These are phyloP conservation scores for Hirsutella thompsonii DNA, from an alignment of 2,329 filamentous ascomycete species.

Conservation along the genomic window DNA sequence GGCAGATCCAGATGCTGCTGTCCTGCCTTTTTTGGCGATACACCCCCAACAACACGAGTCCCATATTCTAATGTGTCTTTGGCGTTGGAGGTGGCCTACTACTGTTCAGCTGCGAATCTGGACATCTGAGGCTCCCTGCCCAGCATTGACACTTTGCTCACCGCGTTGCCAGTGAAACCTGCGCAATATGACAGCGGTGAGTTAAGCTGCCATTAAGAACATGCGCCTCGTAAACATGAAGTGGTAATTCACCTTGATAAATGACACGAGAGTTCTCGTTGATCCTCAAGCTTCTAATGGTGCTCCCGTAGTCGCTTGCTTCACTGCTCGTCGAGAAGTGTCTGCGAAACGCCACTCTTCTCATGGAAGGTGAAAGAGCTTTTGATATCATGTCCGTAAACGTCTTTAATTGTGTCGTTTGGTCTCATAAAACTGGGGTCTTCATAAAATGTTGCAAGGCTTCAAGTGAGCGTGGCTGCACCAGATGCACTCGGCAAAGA, in stretches of 20 bases:
- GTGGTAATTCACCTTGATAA: slow-evolving; percentile 16
- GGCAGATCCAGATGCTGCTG: slow-evolving; percentile 19
- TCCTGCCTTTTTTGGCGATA: slow-evolving; percentile 23
- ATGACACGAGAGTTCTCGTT: slow-evolving; percentile 17
- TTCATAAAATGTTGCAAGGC: too few relatives aligned
- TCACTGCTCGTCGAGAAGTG: too few relatives aligned
- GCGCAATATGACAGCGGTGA: neutral
- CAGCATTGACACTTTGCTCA: slow-evolving; percentile 8
- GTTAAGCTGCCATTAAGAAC: neutral
- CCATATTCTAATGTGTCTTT: slow-evolving; percentile 24
- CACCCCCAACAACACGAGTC: slow-evolving; percentile 23
- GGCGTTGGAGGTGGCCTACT: slow-evolving; percentile 23
- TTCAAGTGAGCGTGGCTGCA: too few relatives aligned
- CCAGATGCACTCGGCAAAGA: too few relatives aligned
- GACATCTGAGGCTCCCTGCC: neutral
- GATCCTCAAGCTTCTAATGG: slow-evolving; percentile 17
- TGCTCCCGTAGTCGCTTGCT: slow-evolving; percentile 12
- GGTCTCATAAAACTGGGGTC: too few relatives aligned
- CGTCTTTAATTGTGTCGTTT: too few relatives aligned
- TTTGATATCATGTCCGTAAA: too few relatives aligned
- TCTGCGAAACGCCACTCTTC: too few relatives aligned
- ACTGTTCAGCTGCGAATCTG: slow-evolving; percentile 1
- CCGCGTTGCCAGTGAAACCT: slow-evolving; percentile 26
- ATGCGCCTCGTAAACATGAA: neutral
- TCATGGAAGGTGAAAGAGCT: too few relatives aligned